Evolutionary conservation across 257 asterid species (phyloP).

Genomic region (Lithospermum erythrorhizon): DNA sequence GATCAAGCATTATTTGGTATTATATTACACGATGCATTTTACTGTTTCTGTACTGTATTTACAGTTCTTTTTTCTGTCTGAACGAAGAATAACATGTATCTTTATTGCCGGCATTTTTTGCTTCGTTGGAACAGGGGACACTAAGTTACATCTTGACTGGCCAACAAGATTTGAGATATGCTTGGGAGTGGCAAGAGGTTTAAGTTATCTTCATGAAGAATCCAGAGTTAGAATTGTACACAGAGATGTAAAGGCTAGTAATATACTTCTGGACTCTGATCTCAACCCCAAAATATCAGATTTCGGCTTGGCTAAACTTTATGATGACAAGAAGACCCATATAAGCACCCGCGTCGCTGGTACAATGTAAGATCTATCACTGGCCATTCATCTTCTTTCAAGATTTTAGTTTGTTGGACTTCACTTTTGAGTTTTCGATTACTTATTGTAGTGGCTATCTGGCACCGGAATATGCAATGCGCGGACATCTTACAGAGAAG

Average conservation of each 20-base stretch:
- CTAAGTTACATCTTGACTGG: slow-evolving; percentile 48
- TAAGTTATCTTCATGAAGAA: slow-evolving; percentile 69
- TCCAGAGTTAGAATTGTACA: slow-evolving; percentile 58
- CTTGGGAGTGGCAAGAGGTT: slow-evolving; percentile 75
- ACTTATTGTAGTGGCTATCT: not conserved
- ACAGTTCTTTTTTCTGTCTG: not conserved
- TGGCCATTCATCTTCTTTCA: not conserved
- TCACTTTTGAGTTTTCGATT: not conserved
- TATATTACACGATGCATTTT: not conserved
- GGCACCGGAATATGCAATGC: not conserved
- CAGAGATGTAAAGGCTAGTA: slow-evolving; percentile 73
- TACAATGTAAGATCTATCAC: not conserved
- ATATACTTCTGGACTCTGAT: slow-evolving; percentile 53
- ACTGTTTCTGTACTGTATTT: not conserved
- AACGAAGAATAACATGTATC: not conserved
- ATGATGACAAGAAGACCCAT: slow-evolving; percentile 38
- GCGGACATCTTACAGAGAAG: not conserved
- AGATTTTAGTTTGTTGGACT: not conserved
- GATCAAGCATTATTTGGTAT: slow-evolving; percentile 57
- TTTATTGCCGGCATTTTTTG: not conserved
- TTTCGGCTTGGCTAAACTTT: slow-evolving; percentile 70
- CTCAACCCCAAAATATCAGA: slow-evolving; percentile 64
- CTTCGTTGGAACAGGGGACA: slow-evolving; percentile 28
- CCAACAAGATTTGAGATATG: slow-evolving; percentile 51
- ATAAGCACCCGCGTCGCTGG: slow-evolving; percentile 6